Evolutionary conservation across 2,329 filamentous ascomycete genomes (phyloP).

Genomic region (Gliomastix tumulicola): DNA sequence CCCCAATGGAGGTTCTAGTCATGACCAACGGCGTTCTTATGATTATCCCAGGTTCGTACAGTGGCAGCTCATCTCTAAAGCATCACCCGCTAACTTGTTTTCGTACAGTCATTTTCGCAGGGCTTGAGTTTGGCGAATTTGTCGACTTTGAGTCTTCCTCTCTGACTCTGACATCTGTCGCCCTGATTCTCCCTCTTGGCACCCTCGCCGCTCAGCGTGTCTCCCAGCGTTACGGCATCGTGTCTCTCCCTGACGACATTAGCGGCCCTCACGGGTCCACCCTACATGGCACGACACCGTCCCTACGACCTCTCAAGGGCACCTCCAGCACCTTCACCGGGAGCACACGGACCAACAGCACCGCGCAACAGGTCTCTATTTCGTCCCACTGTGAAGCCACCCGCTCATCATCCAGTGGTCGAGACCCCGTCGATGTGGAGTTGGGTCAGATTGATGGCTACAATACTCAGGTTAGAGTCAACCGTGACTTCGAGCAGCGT

Average conservation of each 20-base stretch:
- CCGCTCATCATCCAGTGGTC: conserved; percentile 3
- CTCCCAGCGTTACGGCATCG: conserved; percentile 13
- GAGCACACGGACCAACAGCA: conserved; percentile 7
- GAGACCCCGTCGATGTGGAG: conserved; percentile 21
- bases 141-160: conserved; percentile 42
- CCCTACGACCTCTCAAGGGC: conserved; percentile 6
- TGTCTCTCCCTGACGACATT: conserved; percentile 5
- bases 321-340: conserved; percentile 3
- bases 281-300: conserved; percentile 8
- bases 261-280: conserved; percentile 6
- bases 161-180: conserved; percentile 39
- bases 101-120: conserved; percentile 41
- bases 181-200: conserved; percentile 44
- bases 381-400: conserved; percentile 15
- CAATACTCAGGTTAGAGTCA: conserved; percentile 15
- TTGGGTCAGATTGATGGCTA: conserved; percentile 17
- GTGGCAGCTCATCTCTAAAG: background rate
- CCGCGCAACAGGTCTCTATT: conserved; percentile 11
- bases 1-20: conserved; percentile 46
- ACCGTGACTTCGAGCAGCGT: conserved; percentile 20
- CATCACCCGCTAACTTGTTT: background rate
- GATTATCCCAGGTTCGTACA: conserved; percentile 43
- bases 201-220: conserved; percentile 43
- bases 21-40: conserved; percentile 50
- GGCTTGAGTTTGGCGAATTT: conserved; percentile 34